phyloP scores from a whole-genome alignment of 176 grass and related monocot genomes.

The Stipa capillata region DNA sequence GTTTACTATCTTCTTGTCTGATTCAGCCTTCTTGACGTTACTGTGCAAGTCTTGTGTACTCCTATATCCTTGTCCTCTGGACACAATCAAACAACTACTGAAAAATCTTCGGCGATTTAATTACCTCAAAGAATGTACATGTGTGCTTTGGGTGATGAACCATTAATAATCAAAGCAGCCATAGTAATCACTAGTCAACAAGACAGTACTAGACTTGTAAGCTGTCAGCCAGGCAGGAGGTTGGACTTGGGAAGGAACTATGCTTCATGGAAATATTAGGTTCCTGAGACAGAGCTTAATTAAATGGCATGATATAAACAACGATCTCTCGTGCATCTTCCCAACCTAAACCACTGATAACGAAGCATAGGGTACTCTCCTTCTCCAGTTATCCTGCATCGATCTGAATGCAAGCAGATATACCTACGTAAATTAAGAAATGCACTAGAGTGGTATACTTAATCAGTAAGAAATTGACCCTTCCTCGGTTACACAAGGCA shows the following conservation, averaged over 20 bases:
- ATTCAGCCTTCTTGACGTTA: not conserved
- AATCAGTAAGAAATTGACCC: no score
- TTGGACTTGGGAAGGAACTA: not conserved
- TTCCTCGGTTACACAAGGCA: not conserved
- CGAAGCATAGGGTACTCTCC: not conserved
- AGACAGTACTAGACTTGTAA: not conserved
- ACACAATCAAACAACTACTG: not conserved
- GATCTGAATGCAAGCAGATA: not conserved
- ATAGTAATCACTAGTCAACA: not conserved
- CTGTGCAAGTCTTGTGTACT: not conserved
- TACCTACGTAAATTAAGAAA: not conserved
- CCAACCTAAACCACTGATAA: not conserved
- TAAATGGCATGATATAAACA: constrained; percentile 12
- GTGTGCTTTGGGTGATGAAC: constrained; percentile 5
- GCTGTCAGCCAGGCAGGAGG: not conserved
- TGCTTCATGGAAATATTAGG: not conserved
- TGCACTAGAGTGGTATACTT: not conserved
- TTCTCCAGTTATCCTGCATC: not conserved
- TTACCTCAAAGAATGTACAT: not conserved
- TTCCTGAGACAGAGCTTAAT: not conserved
- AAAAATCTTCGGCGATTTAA: not conserved
- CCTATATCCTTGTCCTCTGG: not conserved
- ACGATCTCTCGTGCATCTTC: not conserved
- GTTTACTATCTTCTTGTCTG: not conserved
- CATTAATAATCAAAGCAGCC: constrained; percentile 17